Conservation (phyloP, 148 eudicot genomes). For the Fagopyrum tataricum region DNA sequence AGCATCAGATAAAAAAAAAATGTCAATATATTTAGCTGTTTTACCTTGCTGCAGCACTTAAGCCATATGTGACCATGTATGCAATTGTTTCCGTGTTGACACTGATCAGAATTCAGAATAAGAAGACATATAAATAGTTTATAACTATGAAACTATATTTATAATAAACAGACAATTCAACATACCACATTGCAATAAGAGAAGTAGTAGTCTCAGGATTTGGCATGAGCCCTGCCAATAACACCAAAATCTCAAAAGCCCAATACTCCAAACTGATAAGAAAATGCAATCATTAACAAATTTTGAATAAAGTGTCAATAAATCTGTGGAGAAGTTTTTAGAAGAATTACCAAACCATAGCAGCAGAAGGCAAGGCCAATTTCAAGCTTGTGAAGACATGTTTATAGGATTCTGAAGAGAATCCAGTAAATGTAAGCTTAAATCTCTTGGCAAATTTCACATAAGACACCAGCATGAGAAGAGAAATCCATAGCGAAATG, state of each 20-base stretch:
- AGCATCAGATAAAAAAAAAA: neutral
- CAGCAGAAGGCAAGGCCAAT: conserved; percentile 79
- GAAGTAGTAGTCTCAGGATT: conserved; percentile 64
- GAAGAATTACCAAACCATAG: conserved; percentile 56
- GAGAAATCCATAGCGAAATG: conserved; percentile 52
- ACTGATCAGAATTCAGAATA: conserved; percentile 21
- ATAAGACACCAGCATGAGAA: conserved; percentile 33
- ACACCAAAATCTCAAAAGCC: conserved; percentile 83
- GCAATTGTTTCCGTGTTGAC: conserved; percentile 73
- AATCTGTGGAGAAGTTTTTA: neutral
- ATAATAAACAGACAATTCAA: neutral
- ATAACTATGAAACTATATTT: neutral
- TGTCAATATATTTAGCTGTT: neutral
- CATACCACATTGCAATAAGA: conserved; percentile 71
- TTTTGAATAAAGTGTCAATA: neutral
- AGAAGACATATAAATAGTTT: neutral
- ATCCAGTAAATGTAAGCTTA: conserved; percentile 48
- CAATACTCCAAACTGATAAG: conserved; percentile 69
- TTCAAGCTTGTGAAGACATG: conserved; percentile 36
- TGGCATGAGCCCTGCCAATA: conserved; percentile 74
- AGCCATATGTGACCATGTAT: conserved; percentile 63
- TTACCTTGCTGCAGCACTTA: conserved; percentile 84
- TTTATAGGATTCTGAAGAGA: conserved; percentile 39
- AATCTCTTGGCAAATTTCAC: conserved; percentile 33
- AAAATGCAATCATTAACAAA: neutral